Percentiles rank a stretch among this genome's conserved stretches.
Evolutionary conservation across 73 alveolate genomes (phyloP).

Genomic region (Effrenium voratum): DNA sequence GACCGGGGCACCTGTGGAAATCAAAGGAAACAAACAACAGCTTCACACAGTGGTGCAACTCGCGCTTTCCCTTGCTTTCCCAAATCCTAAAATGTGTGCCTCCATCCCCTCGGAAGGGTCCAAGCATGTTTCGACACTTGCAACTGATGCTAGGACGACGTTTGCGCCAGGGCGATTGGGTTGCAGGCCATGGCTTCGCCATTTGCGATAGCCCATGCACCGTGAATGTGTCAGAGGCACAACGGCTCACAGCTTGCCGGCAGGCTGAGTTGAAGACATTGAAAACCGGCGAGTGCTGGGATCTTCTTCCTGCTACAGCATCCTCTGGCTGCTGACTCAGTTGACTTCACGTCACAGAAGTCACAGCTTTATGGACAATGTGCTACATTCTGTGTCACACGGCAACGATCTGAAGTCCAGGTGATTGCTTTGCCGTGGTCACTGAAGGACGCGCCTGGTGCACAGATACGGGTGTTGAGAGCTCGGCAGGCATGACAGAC

Average conservation of each 20-base stretch:
- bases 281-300: slow-evolving; percentile 31
- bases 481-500: no score
- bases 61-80: neutral
- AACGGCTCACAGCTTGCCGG: neutral
- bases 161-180: slow-evolving; percentile 39
- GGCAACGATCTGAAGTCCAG: neutral
- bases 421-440: slow-evolving; percentile 38
- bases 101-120: neutral
- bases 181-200: neutral
- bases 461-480: no score
- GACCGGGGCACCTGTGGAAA: no score
- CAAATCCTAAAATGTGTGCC: neutral
- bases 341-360: neutral
- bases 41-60: no score
- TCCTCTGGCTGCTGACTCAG: neutral
- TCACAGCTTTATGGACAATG: neutral
- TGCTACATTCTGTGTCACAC: neutral
- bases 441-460: slow-evolving; percentile 46
- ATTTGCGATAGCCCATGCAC: neutral
- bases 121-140: no score
- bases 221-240: no score
- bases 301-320: no score
- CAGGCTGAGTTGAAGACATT: slow-evolving; percentile 37
- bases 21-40: no score
- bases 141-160: slow-evolving; percentile 4